Evolutionary conservation across 2,329 filamentous ascomycete species (phyloP).

Genomic region (Chaetomium strumarium): DNA sequence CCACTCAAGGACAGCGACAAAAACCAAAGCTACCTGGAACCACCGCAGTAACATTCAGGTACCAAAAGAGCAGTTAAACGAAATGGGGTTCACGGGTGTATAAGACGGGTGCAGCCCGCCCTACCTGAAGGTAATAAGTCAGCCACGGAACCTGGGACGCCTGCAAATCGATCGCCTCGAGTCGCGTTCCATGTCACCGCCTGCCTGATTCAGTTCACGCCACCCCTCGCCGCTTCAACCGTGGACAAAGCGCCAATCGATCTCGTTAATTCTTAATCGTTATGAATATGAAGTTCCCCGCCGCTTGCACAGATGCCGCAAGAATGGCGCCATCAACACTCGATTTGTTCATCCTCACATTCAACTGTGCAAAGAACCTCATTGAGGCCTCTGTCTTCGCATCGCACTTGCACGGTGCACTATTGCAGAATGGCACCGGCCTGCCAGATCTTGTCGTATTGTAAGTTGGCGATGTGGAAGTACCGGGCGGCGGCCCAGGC

Average conservation of each 20-base stretch:
- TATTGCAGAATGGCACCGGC: conserved; percentile 43
- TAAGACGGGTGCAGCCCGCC: not conserved
- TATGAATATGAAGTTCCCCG: not conserved
- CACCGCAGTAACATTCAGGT: too few species aligned
- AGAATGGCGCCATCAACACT: conserved; percentile 45
- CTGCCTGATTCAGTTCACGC: not conserved
- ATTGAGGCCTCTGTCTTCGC: conserved; percentile 68
- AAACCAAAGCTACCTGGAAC: not conserved
- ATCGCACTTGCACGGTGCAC: conserved; percentile 57
- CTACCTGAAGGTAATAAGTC: too few species aligned
- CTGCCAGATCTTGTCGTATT: conserved; percentile 52
- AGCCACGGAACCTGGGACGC: too few species aligned
- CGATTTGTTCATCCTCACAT: conserved; percentile 74
- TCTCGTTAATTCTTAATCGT: not conserved
- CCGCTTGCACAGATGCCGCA: conserved; percentile 20
- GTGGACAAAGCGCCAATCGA: not conserved
- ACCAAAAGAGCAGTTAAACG: not conserved
- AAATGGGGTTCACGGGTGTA: too few species aligned
- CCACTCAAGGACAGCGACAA: too few species aligned
- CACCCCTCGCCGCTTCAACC: not conserved
- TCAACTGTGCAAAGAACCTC: conserved; percentile 74
- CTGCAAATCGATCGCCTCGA: not conserved
- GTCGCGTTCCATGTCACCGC: not conserved
- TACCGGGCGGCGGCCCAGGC: not conserved
- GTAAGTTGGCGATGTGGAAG: conserved; percentile 37